Conservation (phyloP, 2,329 filamentous ascomycete species). For the Grosmannia huntii region DNA sequence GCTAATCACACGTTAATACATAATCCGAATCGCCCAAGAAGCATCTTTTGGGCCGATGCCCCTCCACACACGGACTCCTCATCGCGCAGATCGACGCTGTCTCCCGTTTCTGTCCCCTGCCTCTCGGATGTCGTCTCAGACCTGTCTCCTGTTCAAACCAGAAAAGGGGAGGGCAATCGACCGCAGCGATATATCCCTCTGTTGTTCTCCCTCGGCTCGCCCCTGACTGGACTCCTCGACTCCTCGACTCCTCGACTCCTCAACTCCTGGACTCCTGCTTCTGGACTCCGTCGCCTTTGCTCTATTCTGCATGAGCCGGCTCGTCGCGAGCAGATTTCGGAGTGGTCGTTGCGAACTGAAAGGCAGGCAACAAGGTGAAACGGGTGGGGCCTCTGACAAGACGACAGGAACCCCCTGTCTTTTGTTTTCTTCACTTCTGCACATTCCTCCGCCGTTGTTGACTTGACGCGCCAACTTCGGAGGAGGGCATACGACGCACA, state of each 20-base stretch:
- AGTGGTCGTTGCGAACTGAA: background rate
- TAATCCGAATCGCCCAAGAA: background rate
- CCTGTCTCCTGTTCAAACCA: background rate
- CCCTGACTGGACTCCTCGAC: background rate
- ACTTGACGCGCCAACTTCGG: background rate
- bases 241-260: no score
- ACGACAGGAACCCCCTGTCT: background rate
- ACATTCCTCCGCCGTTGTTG: background rate
- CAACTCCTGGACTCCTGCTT: no score
- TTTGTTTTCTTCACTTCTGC: background rate
- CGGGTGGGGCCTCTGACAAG: background rate
- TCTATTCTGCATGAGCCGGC: background rate
- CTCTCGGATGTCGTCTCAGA: background rate
- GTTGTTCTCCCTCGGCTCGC: background rate
- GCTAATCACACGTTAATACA: background rate
- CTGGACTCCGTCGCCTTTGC: background rate
- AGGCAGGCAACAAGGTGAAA: background rate
- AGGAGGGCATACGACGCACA: background rate
- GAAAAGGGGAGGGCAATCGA: background rate
- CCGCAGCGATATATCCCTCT: background rate
- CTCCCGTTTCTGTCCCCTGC: background rate
- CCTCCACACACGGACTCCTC: background rate
- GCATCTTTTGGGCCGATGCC: background rate
- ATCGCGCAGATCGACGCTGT: background rate
- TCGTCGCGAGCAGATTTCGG: background rate